phyloP scores from a whole-genome alignment of 441 rosid species.

The Biscutella laevigata region DNA sequence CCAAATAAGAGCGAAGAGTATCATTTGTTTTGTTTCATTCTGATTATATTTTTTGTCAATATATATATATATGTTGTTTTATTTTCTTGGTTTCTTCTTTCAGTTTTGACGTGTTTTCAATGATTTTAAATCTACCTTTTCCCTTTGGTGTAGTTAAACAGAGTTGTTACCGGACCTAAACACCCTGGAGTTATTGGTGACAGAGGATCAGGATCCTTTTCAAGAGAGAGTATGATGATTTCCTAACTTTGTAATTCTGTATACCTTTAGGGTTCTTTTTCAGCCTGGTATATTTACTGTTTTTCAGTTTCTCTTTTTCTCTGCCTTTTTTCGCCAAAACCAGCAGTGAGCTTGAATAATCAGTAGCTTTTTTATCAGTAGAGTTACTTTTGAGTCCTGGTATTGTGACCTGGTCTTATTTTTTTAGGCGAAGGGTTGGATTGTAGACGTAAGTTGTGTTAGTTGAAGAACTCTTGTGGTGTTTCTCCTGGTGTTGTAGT shows the following conservation, averaged over 20 bases:
- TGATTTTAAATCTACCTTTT: neutral
- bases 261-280: neutral
- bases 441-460: neutral
- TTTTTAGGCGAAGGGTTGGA: neutral
- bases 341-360: neutral
- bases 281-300: neutral
- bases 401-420: neutral
- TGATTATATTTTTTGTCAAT: neutral
- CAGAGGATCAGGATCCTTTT: constrained; percentile 90
- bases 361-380: neutral
- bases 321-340: neutral
- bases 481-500: neutral
- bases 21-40: neutral
- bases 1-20: neutral
- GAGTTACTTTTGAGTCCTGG: neutral
- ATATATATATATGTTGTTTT: neutral
- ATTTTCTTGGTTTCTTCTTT: neutral
- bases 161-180: constrained; percentile 84
- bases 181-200: constrained; percentile 97
- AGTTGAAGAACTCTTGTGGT: neutral
- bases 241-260: neutral
- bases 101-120: neutral
- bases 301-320: neutral
- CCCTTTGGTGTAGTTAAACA: constrained; percentile 58
- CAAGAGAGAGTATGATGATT: constrained; percentile 83